Percentiles rank a stretch among this genome's conserved stretches.
These are phyloP conservation scores for Diaporthe humulicola DNA, from an alignment of 2,329 filamentous ascomycete species.

Conservation along the genomic window DNA sequence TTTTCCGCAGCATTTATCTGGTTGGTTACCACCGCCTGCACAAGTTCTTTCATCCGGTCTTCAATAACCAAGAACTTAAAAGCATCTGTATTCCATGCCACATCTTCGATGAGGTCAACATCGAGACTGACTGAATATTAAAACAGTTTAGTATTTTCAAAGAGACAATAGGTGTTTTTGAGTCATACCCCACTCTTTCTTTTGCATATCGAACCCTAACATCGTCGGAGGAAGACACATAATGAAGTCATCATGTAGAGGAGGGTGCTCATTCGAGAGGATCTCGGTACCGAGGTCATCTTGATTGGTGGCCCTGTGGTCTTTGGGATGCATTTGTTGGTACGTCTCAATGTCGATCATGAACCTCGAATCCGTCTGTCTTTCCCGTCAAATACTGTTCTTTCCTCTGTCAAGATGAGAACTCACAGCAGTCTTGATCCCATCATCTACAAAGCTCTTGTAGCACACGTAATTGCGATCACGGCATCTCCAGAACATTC, in stretches of 20 bases:
- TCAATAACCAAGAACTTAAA: neutral
- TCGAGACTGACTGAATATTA: neutral
- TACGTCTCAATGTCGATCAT: neutral
- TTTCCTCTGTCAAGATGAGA: neutral
- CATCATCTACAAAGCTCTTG: neutral
- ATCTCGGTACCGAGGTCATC: neutral
- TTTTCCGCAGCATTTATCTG: neutral
- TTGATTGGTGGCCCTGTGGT: neutral
- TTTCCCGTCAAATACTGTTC: neutral
- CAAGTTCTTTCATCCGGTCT: neutral
- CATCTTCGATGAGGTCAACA: neutral
- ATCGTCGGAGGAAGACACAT: neutral
- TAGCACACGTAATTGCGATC: neutral
- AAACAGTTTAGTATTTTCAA: neutral
- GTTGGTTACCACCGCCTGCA: neutral
- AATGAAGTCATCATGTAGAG: neutral
- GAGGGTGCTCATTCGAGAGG: neutral
- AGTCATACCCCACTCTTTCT: neutral
- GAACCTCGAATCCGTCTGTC: neutral
- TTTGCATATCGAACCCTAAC: neutral
- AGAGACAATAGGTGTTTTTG: accelerated
- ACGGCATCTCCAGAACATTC: neutral
- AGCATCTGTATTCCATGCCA: neutral
- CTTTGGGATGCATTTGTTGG: neutral
- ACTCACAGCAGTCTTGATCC: neutral